These are phyloP conservation scores for Aquanectria penicillioides DNA, from an alignment of 2,329 filamentous ascomycete species.

Conservation along the genomic window DNA sequence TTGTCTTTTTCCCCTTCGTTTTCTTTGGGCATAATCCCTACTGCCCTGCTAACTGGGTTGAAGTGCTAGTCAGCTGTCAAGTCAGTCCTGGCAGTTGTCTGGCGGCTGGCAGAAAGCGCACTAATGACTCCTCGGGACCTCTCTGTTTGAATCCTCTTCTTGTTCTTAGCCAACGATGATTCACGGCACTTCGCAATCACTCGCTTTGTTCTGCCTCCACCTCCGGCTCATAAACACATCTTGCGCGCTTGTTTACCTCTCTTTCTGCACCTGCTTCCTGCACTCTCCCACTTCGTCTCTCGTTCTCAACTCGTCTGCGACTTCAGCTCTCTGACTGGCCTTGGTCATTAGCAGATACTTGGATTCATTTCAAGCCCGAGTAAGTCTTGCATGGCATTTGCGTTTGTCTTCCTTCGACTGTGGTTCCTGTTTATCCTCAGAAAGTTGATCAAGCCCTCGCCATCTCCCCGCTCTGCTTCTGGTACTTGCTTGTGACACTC, in stretches of 20 bases:
- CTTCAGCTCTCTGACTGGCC: conserved; percentile 22
- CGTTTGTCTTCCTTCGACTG: background rate
- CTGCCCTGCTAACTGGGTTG: background rate
- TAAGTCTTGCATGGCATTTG: conserved; percentile 21
- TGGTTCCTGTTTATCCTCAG: background rate
- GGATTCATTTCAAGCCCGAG: background rate
- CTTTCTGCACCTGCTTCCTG: background rate
- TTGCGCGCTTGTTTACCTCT: conserved; percentile 23
- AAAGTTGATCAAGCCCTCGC: too few species aligned
- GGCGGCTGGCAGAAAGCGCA: conserved; percentile 23
- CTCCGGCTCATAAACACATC: background rate
- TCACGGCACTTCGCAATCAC: conserved; percentile 25
- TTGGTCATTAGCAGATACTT: background rate
- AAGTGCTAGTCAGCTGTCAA: conserved; percentile 11
- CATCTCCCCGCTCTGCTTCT: too few species aligned
- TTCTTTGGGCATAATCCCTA: background rate
- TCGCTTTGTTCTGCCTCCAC: background rate
- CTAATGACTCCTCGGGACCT: background rate
- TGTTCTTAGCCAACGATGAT: conserved; percentile 22
- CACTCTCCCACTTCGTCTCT: conserved; percentile 25
- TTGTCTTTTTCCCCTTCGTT: background rate
- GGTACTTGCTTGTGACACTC: too few species aligned
- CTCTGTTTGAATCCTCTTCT: conserved; percentile 5
- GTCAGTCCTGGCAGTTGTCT: conserved; percentile 13
- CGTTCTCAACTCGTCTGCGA: conserved; percentile 18